These are phyloP conservation scores for Pseudogymnoascus sp. DNA, from an alignment of 2,329 filamentous ascomycete genomes.

Conservation along the genomic window DNA sequence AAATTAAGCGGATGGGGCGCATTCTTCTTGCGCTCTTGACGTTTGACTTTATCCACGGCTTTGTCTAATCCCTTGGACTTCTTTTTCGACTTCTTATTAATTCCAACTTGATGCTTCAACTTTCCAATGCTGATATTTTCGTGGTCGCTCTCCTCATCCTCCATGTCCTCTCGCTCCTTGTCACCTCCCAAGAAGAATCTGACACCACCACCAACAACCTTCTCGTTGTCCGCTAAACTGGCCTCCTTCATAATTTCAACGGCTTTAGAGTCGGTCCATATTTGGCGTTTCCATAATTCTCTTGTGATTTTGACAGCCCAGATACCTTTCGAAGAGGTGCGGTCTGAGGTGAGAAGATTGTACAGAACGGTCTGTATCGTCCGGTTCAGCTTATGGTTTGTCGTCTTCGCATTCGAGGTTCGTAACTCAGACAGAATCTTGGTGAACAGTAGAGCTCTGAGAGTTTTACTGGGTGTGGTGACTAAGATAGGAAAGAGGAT, in stretches of 20 bases:
- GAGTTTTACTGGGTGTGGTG: constrained; percentile 82
- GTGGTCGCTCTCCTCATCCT: constrained; percentile 83
- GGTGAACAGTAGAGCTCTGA: constrained; percentile 75
- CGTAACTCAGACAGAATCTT: constrained; percentile 91
- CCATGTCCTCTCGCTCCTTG: constrained; percentile 87
- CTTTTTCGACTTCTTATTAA: constrained; percentile 97
- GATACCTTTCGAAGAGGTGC: constrained; percentile 75
- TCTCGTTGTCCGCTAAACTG: constrained; percentile 81
- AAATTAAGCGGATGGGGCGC: constrained; percentile 89
- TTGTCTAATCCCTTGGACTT: constrained; percentile 70
- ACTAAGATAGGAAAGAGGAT: constrained; percentile 93
- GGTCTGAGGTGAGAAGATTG: constrained; percentile 83
- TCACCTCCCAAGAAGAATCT: constrained; percentile 95
- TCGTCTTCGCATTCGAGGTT: constrained; percentile 77
- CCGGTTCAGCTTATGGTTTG: constrained; percentile 87
- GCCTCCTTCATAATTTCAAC: constrained; percentile 99
- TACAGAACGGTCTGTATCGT: constrained; percentile 90
- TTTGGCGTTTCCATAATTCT: constrained; percentile 92
- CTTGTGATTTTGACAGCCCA: constrained; percentile 96
- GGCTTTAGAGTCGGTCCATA: constrained; percentile 90
- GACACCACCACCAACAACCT: constrained; percentile 80
- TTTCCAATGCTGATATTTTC: constrained; percentile 76
- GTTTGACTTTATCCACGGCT: constrained; percentile 76
- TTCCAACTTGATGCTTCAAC: constrained; percentile 75
- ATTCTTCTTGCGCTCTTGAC: constrained; percentile 79